Base-by-base conservation (phyloP, 2,329 filamentous ascomycete genomes). In the Septoria petroselini region DNA sequence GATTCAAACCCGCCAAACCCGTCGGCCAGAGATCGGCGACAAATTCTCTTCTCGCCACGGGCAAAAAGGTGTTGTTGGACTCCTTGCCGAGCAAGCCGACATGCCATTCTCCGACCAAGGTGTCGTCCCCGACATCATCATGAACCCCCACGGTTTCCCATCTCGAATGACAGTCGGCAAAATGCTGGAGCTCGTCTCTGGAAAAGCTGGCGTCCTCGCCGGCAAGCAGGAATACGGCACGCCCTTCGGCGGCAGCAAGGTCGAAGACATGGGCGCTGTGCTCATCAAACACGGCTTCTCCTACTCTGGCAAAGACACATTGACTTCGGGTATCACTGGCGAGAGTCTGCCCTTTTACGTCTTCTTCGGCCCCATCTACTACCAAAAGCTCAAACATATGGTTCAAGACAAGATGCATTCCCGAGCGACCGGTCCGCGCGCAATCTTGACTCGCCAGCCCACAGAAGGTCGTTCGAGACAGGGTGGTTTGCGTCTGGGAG, bases 381-480 rank as follows among this genome's bases (percentile, higher is more conserved):
- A 98, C 76, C 93, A 98, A 76, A 95, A 95, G 60, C 82, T 98
- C 58, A 98, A 98, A 80, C 93, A 98, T 78, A 98, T 98, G 93
- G 93, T 98, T 3, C 91, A 97, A 70, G 93, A 98, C 69, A 98
- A 98, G 75, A 97, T 98, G 93, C 93, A 98, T 73, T 91, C 88
- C 25, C 88, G 93, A 54, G 84, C 91, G 2, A 85, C 89, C 11
- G 94, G 94, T 0, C 94, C 93, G 0, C 81, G 88, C 9, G 91
- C 91, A 19, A 93, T 95, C 58, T 78, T 98, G 19, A 98, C 93
- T 1, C 84, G 93, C 7, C 93, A 98, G 69, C 93, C 93, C 0
- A 98, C 91, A 0, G 93, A 98, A 74, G 93, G 93, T 76, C 83
- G 93, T 62, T 95, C 91, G 7, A 78, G 91, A 50, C 88, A 95